These are phyloP conservation scores for Rugosomyces carneus DNA, from an alignment of 1,284 basidiomycete genomes.

Conservation along the genomic window DNA sequence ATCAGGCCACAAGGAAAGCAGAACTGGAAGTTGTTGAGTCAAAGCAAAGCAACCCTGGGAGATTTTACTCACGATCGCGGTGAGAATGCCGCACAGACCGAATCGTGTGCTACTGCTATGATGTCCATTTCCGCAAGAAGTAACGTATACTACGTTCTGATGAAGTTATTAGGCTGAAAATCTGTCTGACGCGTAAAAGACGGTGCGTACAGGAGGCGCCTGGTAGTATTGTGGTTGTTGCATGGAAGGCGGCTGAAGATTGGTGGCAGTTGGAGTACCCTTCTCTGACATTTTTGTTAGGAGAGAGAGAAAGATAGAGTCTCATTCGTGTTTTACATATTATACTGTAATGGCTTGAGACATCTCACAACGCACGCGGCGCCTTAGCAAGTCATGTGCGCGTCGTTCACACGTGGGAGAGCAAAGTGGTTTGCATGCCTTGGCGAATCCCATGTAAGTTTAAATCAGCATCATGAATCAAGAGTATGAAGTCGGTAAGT, in stretches of 20 bases:
- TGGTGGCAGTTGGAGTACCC: background rate
- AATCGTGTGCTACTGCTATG: slow-evolving; percentile 31
- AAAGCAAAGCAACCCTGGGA: background rate
- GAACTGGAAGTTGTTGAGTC: slow-evolving; percentile 15
- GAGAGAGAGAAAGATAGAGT: background rate
- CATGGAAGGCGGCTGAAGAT: slow-evolving; percentile 1
- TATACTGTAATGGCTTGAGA: background rate
- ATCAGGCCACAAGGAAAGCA: slow-evolving; percentile 35
- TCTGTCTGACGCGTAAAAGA: background rate
- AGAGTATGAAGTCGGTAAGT: slow-evolving; percentile 69
- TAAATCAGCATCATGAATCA: slow-evolving; percentile 21
- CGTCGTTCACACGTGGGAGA: background rate
- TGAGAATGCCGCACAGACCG: slow-evolving; percentile 35
- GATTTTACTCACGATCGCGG: slow-evolving; percentile 25
- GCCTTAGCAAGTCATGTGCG: too few species aligned
- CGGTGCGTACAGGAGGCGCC: slow-evolving; percentile 5
- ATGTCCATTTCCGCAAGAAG: slow-evolving; percentile 30
- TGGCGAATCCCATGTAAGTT: background rate
- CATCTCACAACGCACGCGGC: too few species aligned
- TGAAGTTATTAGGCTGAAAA: background rate
- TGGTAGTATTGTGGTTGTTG: slow-evolving; percentile 13
- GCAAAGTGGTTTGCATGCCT: too few species aligned
- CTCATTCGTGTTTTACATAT: background rate
- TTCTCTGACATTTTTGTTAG: slow-evolving; percentile 14
- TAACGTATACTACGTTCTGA: slow-evolving; percentile 14